phyloP scores from a whole-genome alignment of 192 early-diverging fungal species.

The Spinellus fusiger region DNA sequence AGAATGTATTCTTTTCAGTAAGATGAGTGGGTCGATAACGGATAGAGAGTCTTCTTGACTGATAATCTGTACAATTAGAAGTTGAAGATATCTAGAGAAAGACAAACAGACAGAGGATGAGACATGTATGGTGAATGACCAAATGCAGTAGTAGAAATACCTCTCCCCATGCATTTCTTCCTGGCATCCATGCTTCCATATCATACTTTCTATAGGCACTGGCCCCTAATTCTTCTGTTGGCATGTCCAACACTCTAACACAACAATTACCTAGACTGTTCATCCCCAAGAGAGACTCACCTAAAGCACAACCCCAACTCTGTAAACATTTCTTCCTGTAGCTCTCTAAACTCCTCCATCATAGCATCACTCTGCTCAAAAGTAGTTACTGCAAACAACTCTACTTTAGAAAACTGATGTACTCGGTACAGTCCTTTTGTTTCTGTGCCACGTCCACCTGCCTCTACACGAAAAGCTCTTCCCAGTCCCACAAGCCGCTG shows the following conservation, averaged over 20 bases:
- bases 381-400: constrained; percentile 72
- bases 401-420: constrained; percentile 92
- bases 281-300: constrained; percentile 11
- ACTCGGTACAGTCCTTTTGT: constrained; percentile 84
- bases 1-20: constrained; percentile 37
- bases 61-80: constrained; percentile 92
- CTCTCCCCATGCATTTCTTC: constrained; percentile 70
- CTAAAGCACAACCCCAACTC: constrained; percentile 75
- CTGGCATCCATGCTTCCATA: constrained; percentile 97
- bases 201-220: constrained; percentile 87
- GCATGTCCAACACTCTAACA: constrained; percentile 78
- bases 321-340: constrained; percentile 72
- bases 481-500: constrained; percentile 72
- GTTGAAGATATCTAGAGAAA: constrained; percentile 69
- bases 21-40: constrained; percentile 39
- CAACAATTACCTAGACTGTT: not conserved
- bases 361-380: constrained; percentile 58
- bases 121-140: not conserved
- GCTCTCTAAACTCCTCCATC: constrained; percentile 60
- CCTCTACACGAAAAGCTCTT: constrained; percentile 85
- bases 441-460: constrained; percentile 71
- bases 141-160: constrained; percentile 19
- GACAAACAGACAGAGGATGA: not conserved
- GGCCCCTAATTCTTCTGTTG: constrained; percentile 83
- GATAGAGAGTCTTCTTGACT: constrained; percentile 80